These are phyloP conservation scores for Pugionium cornutum DNA, from an alignment of 345 rosid genomes.

Conservation along the genomic window DNA sequence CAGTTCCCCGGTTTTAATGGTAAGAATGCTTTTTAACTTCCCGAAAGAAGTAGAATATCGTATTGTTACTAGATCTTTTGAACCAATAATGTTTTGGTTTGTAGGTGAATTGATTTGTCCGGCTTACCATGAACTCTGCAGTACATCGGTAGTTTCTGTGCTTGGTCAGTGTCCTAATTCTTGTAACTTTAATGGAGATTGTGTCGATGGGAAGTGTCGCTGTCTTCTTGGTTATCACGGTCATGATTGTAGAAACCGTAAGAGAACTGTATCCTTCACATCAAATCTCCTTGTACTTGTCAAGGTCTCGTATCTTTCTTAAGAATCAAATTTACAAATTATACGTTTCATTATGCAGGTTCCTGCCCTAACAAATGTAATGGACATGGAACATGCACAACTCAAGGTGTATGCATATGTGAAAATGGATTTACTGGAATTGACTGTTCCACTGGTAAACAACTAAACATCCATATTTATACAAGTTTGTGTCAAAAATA, in stretches of 20 bases:
- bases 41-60: background rate
- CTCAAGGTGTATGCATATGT: constrained; percentile 74
- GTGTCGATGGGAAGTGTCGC: constrained; percentile 79
- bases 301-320: constrained; percentile 20
- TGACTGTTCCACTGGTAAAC: constrained; percentile 92
- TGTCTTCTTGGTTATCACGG: constrained; percentile 93
- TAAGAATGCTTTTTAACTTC: constrained; percentile 35
- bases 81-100: constrained; percentile 35
- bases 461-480: background rate
- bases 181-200: constrained; percentile 90
- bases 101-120: constrained; percentile 93
- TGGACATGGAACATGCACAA: constrained; percentile 77
- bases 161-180: constrained; percentile 79
- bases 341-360: constrained; percentile 47
- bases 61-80: constrained; percentile 4
- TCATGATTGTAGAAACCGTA: constrained; percentile 83
- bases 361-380: constrained; percentile 86
- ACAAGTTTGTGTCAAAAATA: background rate
- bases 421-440: constrained; percentile 78
- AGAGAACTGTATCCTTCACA: constrained; percentile 39
- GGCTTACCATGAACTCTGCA: constrained; percentile 87
- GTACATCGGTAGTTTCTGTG: constrained; percentile 49
- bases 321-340: constrained; percentile 14
- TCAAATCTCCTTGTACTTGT: constrained; percentile 1
- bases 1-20: constrained; percentile 92